Base-by-base conservation (phyloP, 78 protist species). In the Dictyostelium purpureum region DNA sequence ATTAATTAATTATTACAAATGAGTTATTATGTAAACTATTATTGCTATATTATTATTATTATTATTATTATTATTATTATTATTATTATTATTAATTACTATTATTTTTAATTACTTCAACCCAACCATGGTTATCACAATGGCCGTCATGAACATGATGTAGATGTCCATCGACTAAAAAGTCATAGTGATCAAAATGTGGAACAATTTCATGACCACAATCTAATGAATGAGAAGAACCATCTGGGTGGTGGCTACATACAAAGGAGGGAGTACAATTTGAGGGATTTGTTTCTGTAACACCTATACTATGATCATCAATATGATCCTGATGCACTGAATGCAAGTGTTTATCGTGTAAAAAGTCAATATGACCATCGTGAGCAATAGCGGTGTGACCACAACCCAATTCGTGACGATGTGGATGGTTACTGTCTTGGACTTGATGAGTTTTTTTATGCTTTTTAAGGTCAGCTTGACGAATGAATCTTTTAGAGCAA, bases 381-480 rank as follows among this genome's bases (percentile, higher is more conserved):
- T 85, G 92, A 4, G 92, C 92, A 12, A 85, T 85, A 11, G 92
- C 92, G 21, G 92, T 85, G n/a, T 85, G 92, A 49, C 92, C 92
- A 73, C 92, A 85, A 7, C 92, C 92, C 6, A 35, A 26, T 6
- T 65, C 73, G 61, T 85, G 92, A 42, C 57, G 66, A 57, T 85
- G 92, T 40, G 92, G 82, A 73, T 85, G 92, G 33, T 54, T 6
- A 0, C 54, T 37, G 4, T 52, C 40, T 45, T 69, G 66, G 0
- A 65, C 35, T 24, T 73, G 61, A 57, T 85, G 92, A 16, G 82
- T 85, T 35, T 73, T 85, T 33, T 66, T 63, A 56, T 88, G 94
- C 54, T 79, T 88, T 35, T 70, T 77, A 14, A 88, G 33, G 43
- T 88, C 94, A 0, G 89, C 88, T 33, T 67, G 79, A 24, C 82